phyloP scores from a whole-genome alignment of 768 basidiomycete species.

The Pleurotus tuber-regium region DNA sequence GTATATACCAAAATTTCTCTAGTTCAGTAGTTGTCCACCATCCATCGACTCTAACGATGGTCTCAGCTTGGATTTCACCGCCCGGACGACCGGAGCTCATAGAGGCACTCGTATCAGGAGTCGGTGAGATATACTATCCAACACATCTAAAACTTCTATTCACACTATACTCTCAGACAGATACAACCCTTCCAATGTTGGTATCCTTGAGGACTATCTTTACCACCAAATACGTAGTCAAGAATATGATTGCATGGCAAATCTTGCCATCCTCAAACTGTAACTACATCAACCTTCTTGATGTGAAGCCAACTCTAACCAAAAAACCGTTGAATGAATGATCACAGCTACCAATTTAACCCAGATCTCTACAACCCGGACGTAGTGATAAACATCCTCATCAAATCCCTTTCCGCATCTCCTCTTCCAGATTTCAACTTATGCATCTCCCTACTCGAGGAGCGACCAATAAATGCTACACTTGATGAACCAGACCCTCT shows the following conservation, averaged over 20 bases:
- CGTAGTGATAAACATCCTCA: slow-evolving; percentile 90
- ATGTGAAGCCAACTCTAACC: no score
- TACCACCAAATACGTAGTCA: slow-evolving; percentile 89
- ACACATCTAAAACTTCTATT: slow-evolving; percentile 5
- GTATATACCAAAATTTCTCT: background rate
- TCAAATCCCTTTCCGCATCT: slow-evolving; percentile 83
- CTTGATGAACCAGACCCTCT: slow-evolving; percentile 84
- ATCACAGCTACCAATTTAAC: slow-evolving; percentile 94
- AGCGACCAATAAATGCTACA: slow-evolving; percentile 51
- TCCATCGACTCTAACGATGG: slow-evolving; percentile 34
- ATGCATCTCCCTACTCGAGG: slow-evolving; percentile 88
- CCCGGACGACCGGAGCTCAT: slow-evolving; percentile 82
- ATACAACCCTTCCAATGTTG: slow-evolving; percentile 94
- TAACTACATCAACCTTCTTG: slow-evolving; percentile 34
- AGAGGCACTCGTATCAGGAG: slow-evolving; percentile 87
- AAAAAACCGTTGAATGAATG: no score
- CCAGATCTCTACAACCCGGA: slow-evolving; percentile 90
- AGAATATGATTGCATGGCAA: slow-evolving; percentile 93
- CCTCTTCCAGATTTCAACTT: slow-evolving; percentile 94
- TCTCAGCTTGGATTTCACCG: slow-evolving; percentile 69
- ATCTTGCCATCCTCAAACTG: slow-evolving; percentile 94
- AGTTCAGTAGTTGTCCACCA: background rate
- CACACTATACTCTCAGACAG: slow-evolving; percentile 59
- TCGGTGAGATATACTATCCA: slow-evolving; percentile 51
- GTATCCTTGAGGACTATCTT: slow-evolving; percentile 94